phyloP scores from a whole-genome alignment of 2,329 filamentous ascomycete species.

The Dactylellina cionopaga region DNA sequence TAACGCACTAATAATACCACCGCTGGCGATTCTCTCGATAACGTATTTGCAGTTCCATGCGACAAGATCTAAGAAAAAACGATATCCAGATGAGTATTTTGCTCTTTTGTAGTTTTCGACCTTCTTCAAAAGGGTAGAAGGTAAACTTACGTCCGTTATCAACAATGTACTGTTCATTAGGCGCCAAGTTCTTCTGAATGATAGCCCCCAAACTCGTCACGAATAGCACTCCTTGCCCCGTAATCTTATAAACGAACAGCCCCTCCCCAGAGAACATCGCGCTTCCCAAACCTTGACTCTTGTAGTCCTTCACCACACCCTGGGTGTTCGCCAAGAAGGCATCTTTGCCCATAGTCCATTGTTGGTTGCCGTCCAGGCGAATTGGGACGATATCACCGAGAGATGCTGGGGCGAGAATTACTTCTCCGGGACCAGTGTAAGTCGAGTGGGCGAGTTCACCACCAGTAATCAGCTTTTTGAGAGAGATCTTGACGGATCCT shows the following conservation, averaged over 20 bases:
- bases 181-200: slow-evolving; percentile 82
- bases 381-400: slow-evolving; percentile 88
- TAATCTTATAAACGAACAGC: slow-evolving; percentile 87
- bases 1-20: slow-evolving; percentile 89
- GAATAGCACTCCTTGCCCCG: slow-evolving; percentile 83
- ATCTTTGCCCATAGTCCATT: slow-evolving; percentile 87
- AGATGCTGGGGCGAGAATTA: slow-evolving; percentile 80
- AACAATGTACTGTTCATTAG: slow-evolving; percentile 86
- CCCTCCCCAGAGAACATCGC: slow-evolving; percentile 95
- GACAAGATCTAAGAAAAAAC: slow-evolving; percentile 70
- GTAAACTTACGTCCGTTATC: slow-evolving; percentile 76
- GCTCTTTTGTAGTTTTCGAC: not conserved
- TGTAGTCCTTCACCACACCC: slow-evolving; percentile 86
- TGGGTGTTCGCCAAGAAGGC: slow-evolving; percentile 86
- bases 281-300: slow-evolving; percentile 85
- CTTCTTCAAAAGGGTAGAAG: not conserved
- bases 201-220: slow-evolving; percentile 94
- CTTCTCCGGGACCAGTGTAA: slow-evolving; percentile 88
- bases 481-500: slow-evolving; percentile 82
- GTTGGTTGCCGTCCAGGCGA: slow-evolving; percentile 74
- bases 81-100: slow-evolving; percentile 20
- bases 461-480: slow-evolving; percentile 89
- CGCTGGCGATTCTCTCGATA: slow-evolving; percentile 87
- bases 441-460: slow-evolving; percentile 81
- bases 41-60: slow-evolving; percentile 97